phyloP scores from a whole-genome alignment of 768 basidiomycete species.

The Hygrocybe punicea region DNA sequence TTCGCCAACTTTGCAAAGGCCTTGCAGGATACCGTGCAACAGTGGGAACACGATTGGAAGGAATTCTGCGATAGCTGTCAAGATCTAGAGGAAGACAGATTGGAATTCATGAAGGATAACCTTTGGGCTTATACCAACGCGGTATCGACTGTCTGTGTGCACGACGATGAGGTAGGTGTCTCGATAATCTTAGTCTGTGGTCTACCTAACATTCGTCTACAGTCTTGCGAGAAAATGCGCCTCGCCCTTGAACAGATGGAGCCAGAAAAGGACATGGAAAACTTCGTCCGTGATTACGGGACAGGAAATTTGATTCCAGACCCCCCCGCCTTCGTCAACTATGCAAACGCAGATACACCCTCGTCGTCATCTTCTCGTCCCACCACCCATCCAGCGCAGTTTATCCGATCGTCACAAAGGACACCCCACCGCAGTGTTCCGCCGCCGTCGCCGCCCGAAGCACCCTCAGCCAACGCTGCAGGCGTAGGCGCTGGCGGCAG shows the following conservation, averaged over 20 bases:
- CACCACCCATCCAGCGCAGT: slow-evolving; percentile 56
- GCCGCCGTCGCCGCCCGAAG: slow-evolving; percentile 36
- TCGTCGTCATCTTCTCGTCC: slow-evolving; percentile 57
- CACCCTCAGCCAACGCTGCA: slow-evolving; percentile 54
- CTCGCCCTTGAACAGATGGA: slow-evolving; percentile 87
- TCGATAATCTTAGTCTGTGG: neutral
- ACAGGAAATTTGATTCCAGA: slow-evolving; percentile 88
- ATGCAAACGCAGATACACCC: slow-evolving; percentile 61
- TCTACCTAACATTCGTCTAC: slow-evolving; percentile 1
- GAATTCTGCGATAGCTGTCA: slow-evolving; percentile 91
- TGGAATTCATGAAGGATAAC: slow-evolving; percentile 92
- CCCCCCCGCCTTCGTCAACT: slow-evolving; percentile 82
- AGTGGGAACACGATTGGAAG: slow-evolving; percentile 96
- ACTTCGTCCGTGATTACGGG: slow-evolving; percentile 84
- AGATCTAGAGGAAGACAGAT: slow-evolving; percentile 92
- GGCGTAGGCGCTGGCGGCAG: slow-evolving; percentile 66
- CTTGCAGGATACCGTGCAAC: slow-evolving; percentile 69
- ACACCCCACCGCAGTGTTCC: slow-evolving; percentile 26
- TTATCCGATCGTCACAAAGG: slow-evolving; percentile 44
- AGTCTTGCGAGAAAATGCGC: slow-evolving; percentile 92
- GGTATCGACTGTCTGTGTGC: slow-evolving; percentile 92
- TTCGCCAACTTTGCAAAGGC: slow-evolving; percentile 83
- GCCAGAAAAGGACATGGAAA: slow-evolving; percentile 81
- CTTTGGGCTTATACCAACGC: slow-evolving; percentile 96
- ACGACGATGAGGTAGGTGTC: slow-evolving; percentile 83